Evolutionary conservation across 1,284 basidiomycete species (phyloP).

Genomic region (Laetiporus sulphureus): DNA sequence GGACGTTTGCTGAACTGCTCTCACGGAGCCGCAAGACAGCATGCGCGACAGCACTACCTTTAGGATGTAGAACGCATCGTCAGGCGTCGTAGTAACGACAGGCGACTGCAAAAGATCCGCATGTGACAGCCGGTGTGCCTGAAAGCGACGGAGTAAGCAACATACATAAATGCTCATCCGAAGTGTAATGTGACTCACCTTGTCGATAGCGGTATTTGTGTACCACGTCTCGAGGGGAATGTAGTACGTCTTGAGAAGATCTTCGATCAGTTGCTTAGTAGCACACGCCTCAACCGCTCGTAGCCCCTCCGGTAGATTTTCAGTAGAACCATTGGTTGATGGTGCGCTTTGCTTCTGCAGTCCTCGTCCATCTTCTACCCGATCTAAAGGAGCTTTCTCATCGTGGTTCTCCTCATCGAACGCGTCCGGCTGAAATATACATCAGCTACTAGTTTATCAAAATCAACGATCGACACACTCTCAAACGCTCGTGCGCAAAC

Average conservation of each 20-base stretch:
- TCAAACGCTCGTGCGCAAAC: slow-evolving; percentile 74
- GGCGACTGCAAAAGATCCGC: slow-evolving; percentile 63
- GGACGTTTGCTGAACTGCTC: slow-evolving; percentile 51
- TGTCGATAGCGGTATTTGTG: slow-evolving; percentile 80
- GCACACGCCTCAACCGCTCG: slow-evolving; percentile 42
- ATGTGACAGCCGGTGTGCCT: slow-evolving; percentile 69
- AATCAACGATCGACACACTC: slow-evolving; percentile 37
- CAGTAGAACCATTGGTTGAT: not conserved
- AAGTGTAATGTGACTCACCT: slow-evolving; percentile 39
- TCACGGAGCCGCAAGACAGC: slow-evolving; percentile 65
- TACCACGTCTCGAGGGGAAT: slow-evolving; percentile 92
- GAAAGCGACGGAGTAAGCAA: not conserved
- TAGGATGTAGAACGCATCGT: slow-evolving; percentile 92
- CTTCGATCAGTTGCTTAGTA: slow-evolving; percentile 59
- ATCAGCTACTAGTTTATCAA: too few species aligned
- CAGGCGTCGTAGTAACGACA: slow-evolving; percentile 69
- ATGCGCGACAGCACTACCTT: slow-evolving; percentile 76
- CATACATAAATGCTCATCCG: too few species aligned
- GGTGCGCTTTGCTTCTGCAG: not conserved
- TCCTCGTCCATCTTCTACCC: not conserved
- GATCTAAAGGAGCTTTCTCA: too few species aligned
- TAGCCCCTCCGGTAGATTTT: slow-evolving; percentile 14
- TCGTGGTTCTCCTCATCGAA: slow-evolving; percentile 13
- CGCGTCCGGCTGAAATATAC: too few species aligned
- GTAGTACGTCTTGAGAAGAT: slow-evolving; percentile 72